Conservation (phyloP, 1,284 basidiomycete genomes). For the Coriolopsis trogii region DNA sequence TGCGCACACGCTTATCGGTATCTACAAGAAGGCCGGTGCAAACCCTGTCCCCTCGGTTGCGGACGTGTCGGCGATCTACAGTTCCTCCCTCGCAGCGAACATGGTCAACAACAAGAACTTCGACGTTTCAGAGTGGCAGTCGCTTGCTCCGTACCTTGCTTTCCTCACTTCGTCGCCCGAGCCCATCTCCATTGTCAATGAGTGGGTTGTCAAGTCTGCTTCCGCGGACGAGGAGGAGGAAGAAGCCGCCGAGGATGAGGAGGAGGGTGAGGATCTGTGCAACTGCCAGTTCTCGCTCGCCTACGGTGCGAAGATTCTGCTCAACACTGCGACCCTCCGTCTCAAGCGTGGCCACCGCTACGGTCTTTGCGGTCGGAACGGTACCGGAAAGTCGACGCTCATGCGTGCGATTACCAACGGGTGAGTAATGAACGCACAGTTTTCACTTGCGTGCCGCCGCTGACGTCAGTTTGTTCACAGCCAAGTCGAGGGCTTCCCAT, state of each 20-base stretch:
- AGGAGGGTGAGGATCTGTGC: slow-evolving; percentile 97
- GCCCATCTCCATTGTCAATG: slow-evolving; percentile 70
- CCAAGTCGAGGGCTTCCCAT: slow-evolving; percentile 98
- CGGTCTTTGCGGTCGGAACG: slow-evolving; percentile 97
- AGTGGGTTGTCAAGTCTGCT: slow-evolving; percentile 90
- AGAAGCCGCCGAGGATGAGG: slow-evolving; percentile 83
- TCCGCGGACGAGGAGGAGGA: slow-evolving; percentile 76
- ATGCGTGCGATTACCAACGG: slow-evolving; percentile 96
- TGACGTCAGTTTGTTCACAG: slow-evolving; percentile 36
- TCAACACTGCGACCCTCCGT: slow-evolving; percentile 95
- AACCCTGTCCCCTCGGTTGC: slow-evolving; percentile 54
- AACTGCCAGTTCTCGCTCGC: slow-evolving; percentile 98
- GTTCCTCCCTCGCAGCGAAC: slow-evolving; percentile 79
- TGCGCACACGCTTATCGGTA: slow-evolving; percentile 64
- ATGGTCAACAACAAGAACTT: slow-evolving; percentile 92
- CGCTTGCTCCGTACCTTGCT: slow-evolving; percentile 77
- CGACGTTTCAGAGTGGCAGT: slow-evolving; percentile 87
- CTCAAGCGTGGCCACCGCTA: slow-evolving; percentile 99
- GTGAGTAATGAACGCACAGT: slow-evolving; percentile 22
- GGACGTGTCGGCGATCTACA: slow-evolving; percentile 72
- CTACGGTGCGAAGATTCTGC: slow-evolving; percentile 97
- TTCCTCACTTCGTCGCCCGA: slow-evolving; percentile 72
- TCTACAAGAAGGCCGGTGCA: slow-evolving; percentile 85
- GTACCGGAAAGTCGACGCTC: slow-evolving; percentile 97
- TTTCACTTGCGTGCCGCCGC: not conserved